Evolutionary conservation across 495 filamentous ascomycete species (phyloP).

Genomic region (Paragyromitra xinjiangensis): DNA sequence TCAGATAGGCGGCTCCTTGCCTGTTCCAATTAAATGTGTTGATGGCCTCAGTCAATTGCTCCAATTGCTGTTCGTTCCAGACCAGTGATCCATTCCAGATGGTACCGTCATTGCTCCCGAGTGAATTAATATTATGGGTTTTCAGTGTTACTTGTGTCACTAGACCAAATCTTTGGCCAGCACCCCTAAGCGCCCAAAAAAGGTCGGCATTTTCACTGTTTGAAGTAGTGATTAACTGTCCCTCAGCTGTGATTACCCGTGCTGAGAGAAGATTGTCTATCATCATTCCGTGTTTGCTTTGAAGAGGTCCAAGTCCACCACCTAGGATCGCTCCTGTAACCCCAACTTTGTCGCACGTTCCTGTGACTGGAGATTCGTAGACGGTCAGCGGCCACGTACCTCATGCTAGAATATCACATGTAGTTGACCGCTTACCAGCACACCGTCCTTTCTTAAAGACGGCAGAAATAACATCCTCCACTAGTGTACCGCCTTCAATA

Average conservation of each 20-base stretch:
- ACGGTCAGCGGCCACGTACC: neutral
- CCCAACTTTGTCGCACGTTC: conserved; percentile 52
- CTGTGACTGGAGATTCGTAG: conserved; percentile 7
- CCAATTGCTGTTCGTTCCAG: conserved; percentile 22
- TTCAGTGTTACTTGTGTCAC: conserved; percentile 55
- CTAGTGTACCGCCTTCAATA: conserved; percentile 15
- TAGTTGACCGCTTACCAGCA: conserved; percentile 6
- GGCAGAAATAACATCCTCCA: conserved; percentile 17
- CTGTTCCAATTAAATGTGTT: conserved; percentile 6
- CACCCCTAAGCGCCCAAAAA: conserved; percentile 62
- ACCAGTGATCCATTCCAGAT: conserved; percentile 26
- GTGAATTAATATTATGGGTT: conserved; percentile 21
- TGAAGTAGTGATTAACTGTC: conserved; percentile 58
- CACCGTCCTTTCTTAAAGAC: conserved; percentile 24
- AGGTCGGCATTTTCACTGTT: conserved; percentile 60
- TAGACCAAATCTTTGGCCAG: conserved; percentile 65
- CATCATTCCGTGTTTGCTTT: conserved; percentile 59
- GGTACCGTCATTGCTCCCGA: conserved; percentile 27
- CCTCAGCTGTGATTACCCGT: conserved; percentile 57
- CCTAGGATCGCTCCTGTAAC: conserved; percentile 58
- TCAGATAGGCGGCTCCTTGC: conserved; percentile 6
- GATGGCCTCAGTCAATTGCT: neutral
- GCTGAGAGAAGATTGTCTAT: conserved; percentile 59
- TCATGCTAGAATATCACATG: neutral
- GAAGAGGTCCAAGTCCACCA: conserved; percentile 58